phyloP scores from a whole-genome alignment of 2,329 filamentous ascomycete genomes.

The Colletotrichum sp. region DNA sequence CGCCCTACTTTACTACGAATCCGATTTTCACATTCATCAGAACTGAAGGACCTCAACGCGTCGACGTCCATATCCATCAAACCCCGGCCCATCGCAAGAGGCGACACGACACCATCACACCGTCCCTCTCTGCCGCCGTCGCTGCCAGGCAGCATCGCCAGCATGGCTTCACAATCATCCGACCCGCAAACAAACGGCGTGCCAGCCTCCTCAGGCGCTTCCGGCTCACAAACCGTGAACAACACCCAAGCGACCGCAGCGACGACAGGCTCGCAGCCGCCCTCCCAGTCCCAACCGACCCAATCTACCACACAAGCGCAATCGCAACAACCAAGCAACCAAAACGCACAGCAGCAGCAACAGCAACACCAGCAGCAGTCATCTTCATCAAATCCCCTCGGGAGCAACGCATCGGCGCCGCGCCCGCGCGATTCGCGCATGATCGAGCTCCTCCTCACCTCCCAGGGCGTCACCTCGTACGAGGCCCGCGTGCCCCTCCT shows the following conservation, averaged over 20 bases:
- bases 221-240: slow-evolving; percentile 38
- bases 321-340: slow-evolving; percentile 12
- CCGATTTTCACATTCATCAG: background rate
- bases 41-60: background rate
- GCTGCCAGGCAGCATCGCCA: background rate
- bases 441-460: slow-evolving; percentile 79
- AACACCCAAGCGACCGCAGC: slow-evolving; percentile 39
- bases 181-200: slow-evolving; percentile 61
- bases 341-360: background rate
- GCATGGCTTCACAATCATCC: slow-evolving; percentile 34
- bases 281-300: slow-evolving; percentile 13
- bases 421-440: slow-evolving; percentile 81
- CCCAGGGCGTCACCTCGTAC: slow-evolving; percentile 80
- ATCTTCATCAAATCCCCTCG: slow-evolving; percentile 17
- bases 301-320: slow-evolving; percentile 22
- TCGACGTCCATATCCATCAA: background rate
- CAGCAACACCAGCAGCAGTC: background rate
- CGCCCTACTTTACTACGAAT: background rate
- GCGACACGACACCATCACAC: background rate
- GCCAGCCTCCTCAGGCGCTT: slow-evolving; percentile 41
- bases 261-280: slow-evolving; percentile 20
- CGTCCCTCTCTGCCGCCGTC: background rate
- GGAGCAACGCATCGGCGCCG: slow-evolving; percentile 45
- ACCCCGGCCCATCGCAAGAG: background rate
- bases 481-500: slow-evolving; percentile 83